phyloP scores from a whole-genome alignment of 1,284 basidiomycete genomes.

The Cryptococcus sp. region DNA sequence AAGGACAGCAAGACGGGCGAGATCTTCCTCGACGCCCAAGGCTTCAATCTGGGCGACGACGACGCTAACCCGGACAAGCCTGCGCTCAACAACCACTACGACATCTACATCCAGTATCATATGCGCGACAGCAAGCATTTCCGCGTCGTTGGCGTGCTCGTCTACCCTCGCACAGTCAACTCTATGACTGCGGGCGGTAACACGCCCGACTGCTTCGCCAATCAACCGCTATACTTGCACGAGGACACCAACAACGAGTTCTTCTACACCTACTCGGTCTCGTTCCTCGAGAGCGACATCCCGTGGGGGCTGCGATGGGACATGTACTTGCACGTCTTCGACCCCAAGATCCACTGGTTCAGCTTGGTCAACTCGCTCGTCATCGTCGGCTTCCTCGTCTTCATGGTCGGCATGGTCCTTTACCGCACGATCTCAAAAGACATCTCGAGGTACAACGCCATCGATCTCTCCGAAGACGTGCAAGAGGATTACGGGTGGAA shows the following conservation, averaged over 20 bases:
- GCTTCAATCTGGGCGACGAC: slow-evolving; percentile 55
- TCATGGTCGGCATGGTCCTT: slow-evolving; percentile 89
- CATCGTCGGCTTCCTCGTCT: slow-evolving; percentile 85
- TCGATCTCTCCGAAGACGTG: slow-evolving; percentile 91
- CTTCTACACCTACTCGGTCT: slow-evolving; percentile 85
- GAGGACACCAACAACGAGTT: slow-evolving; percentile 69
- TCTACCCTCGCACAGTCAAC: slow-evolving; percentile 71
- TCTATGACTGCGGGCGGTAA: slow-evolving; percentile 32
- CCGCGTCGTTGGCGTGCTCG: slow-evolving; percentile 86
- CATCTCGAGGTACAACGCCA: slow-evolving; percentile 93
- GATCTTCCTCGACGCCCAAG: slow-evolving; percentile 77
- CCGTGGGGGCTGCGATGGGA: slow-evolving; percentile 91
- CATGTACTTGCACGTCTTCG: slow-evolving; percentile 76
- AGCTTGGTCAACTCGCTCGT: slow-evolving; percentile 91
- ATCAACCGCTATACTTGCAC: slow-evolving; percentile 62
- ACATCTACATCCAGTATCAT: slow-evolving; percentile 68
- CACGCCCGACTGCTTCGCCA: slow-evolving; percentile 40
- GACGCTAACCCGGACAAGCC: slow-evolving; percentile 59
- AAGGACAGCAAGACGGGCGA: slow-evolving; percentile 73
- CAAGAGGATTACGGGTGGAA: slow-evolving; percentile 99
- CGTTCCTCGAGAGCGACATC: slow-evolving; percentile 83
- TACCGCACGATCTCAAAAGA: slow-evolving; percentile 84
- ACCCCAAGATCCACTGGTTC: slow-evolving; percentile 68
- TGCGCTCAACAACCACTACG: slow-evolving; percentile 86
- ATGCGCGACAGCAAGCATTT: slow-evolving; percentile 66